phyloP scores from a whole-genome alignment of 768 basidiomycete species.

The Agaricus blazei region DNA sequence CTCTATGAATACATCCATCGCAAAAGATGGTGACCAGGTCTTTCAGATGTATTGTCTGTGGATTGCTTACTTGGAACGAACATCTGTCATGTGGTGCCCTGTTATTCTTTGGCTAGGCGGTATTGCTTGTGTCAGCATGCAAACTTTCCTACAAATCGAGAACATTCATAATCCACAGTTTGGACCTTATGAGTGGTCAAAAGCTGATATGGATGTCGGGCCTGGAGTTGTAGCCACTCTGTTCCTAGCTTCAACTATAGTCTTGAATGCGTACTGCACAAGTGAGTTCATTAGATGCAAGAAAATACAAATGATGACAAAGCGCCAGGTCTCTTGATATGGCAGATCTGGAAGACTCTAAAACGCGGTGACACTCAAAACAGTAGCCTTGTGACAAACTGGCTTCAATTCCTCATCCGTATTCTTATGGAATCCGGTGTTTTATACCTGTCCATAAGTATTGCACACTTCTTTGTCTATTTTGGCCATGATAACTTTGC shows the following conservation, averaged over 20 bases:
- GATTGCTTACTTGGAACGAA: background rate
- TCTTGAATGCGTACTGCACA: conserved; percentile 9
- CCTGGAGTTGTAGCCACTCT: conserved; percentile 7
- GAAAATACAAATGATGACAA: background rate
- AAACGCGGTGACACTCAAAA: background rate
- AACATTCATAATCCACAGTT: background rate
- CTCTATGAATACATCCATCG: background rate
- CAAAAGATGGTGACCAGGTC: background rate
- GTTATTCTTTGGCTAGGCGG: conserved; percentile 7
- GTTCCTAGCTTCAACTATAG: conserved; percentile 10
- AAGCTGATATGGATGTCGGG: conserved; percentile 4
- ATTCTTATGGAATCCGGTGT: conserved; percentile 5
- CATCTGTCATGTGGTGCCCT: background rate
- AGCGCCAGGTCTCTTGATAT: background rate
- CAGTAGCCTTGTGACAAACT: background rate
- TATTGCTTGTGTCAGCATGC: background rate
- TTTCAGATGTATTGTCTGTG: conserved; percentile 9
- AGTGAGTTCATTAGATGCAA: background rate
- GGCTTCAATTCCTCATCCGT: conserved; percentile 1
- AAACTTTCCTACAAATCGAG: conserved; percentile 1
- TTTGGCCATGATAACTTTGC: background rate
- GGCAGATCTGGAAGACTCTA: background rate
- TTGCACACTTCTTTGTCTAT: background rate
- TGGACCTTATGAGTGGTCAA: background rate
- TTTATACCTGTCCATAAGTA: background rate